These are phyloP conservation scores for Amborella trichopoda DNA, from an alignment of 164 flowering plant genomes.

Conservation along the genomic window DNA sequence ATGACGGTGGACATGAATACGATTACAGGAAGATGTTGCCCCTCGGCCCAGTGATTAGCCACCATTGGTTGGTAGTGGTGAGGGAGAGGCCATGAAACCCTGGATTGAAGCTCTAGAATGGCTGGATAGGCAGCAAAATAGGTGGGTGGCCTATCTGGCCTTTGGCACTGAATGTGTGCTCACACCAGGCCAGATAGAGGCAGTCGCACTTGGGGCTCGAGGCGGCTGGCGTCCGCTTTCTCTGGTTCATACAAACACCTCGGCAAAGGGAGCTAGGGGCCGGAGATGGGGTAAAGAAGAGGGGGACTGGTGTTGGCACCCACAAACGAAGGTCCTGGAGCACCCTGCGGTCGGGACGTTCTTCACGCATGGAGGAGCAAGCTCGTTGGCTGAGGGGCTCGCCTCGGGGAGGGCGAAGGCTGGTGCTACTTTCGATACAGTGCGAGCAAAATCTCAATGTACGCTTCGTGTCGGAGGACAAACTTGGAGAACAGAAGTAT, in stretches of 20 bases:
- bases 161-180: constrained; percentile 33
- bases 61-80: no score
- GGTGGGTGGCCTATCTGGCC: constrained; percentile 21
- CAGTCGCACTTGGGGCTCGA: constrained; percentile 26
- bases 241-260: no score
- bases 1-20: no score
- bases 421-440: constrained; percentile 20
- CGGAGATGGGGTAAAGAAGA: constrained; percentile 20
- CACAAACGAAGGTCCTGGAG: constrained; percentile 18
- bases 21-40: no score
- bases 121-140: constrained; percentile 17
- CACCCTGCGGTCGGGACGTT: constrained; percentile 19
- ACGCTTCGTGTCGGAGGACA: constrained; percentile 23
- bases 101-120: constrained; percentile 9
- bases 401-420: constrained; percentile 12
- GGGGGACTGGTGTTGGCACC: constrained; percentile 34
- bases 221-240: constrained; percentile 17
- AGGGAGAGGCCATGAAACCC: no score
- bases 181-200: constrained; percentile 19
- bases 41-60: constrained; percentile 2
- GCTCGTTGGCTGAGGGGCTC: constrained; percentile 19
- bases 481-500: no score
- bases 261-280: no score
- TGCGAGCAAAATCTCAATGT: constrained; percentile 22
- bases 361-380: constrained; percentile 27